phyloP scores from a whole-genome alignment of 2,329 filamentous ascomycete genomes.

The Leptographium radiaticola region DNA sequence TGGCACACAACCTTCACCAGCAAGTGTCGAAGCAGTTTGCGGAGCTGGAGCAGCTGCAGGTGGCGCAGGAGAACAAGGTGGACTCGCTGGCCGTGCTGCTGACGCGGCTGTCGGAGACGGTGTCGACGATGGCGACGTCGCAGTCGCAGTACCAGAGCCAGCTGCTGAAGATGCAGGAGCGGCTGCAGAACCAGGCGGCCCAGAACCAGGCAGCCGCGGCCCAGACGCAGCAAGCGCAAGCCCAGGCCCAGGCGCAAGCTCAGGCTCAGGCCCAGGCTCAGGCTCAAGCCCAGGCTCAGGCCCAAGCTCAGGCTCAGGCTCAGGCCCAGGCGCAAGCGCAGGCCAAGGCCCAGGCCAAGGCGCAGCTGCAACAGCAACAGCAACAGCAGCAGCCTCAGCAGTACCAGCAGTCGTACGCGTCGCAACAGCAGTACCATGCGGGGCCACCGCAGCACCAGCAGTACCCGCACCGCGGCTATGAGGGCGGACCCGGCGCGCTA shows the following conservation, averaged over 20 bases:
- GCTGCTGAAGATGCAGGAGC: slow-evolving; percentile 38
- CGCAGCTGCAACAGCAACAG: slow-evolving; percentile 13
- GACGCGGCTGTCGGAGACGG: slow-evolving; percentile 51
- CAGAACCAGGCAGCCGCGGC: not conserved
- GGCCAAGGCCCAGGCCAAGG: not conserved
- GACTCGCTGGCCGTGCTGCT: slow-evolving; percentile 58
- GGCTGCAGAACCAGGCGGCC: slow-evolving; percentile 3
- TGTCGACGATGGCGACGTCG: slow-evolving; percentile 54
- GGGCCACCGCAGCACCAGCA: not conserved
- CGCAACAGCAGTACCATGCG: slow-evolving; percentile 5
- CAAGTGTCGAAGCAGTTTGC: slow-evolving; percentile 39
- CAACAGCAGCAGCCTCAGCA: slow-evolving; percentile 2
- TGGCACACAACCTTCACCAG: slow-evolving; percentile 56
- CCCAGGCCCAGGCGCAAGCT: not conserved
- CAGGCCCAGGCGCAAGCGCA: not conserved
- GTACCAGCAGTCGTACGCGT: slow-evolving; percentile 12
- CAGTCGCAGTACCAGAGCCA: slow-evolving; percentile 58
- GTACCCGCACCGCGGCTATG: slow-evolving; percentile 1
- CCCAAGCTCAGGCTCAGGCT: slow-evolving; percentile 6
- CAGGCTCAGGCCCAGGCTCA: not conserved
- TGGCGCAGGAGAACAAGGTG: slow-evolving; percentile 50
- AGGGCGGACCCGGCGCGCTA: not conserved
- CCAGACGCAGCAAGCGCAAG: not conserved
- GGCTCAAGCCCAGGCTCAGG: not conserved
- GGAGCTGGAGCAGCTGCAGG: slow-evolving; percentile 35